Evolutionary conservation across 495 filamentous ascomycete genomes (phyloP).

Genomic region (Cudoniella acicularis): DNA sequence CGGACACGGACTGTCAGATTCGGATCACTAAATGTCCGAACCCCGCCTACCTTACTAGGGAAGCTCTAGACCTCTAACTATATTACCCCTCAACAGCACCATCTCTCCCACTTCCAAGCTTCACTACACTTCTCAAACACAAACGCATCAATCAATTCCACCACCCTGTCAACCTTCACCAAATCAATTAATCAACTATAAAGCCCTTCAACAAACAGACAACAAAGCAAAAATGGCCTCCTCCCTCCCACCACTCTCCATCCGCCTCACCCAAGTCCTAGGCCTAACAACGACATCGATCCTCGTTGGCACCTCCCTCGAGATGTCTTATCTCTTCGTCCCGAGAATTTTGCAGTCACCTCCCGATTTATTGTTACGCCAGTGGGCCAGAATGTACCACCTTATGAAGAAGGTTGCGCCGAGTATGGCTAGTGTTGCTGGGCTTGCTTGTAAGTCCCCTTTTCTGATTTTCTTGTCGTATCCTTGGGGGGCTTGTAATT

Average conservation of each 20-base stretch:
- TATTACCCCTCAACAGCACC: too few relatives aligned
- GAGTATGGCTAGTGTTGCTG: not conserved
- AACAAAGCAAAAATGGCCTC: not conserved
- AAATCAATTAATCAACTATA: not conserved
- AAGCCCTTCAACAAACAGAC: not conserved
- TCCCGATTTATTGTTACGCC: not conserved
- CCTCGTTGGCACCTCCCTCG: slow-evolving; percentile 36
- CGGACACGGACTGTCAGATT: too few relatives aligned
- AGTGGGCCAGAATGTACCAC: not conserved
- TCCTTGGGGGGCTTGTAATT: slow-evolving; percentile 24
- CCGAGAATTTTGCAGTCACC: slow-evolving; percentile 43
- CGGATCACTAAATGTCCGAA: too few relatives aligned
- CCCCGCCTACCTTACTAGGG: too few relatives aligned
- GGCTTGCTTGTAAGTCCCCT: not conserved
- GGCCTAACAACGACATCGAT: slow-evolving; percentile 42
- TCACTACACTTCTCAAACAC: too few relatives aligned
- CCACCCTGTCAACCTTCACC: too few relatives aligned
- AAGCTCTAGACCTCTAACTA: too few relatives aligned
- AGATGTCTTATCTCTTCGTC: slow-evolving; percentile 38
- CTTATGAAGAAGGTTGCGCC: slow-evolving; percentile 27
- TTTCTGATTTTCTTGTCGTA: slow-evolving; percentile 27
- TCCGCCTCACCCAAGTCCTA: slow-evolving; percentile 40
- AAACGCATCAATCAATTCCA: too few relatives aligned
- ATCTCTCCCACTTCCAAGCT: too few relatives aligned
- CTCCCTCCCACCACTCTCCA: slow-evolving; percentile 14